Evolutionary conservation across 78 protist species (phyloP).

Genomic region (Thecamonas trahens): DNA sequence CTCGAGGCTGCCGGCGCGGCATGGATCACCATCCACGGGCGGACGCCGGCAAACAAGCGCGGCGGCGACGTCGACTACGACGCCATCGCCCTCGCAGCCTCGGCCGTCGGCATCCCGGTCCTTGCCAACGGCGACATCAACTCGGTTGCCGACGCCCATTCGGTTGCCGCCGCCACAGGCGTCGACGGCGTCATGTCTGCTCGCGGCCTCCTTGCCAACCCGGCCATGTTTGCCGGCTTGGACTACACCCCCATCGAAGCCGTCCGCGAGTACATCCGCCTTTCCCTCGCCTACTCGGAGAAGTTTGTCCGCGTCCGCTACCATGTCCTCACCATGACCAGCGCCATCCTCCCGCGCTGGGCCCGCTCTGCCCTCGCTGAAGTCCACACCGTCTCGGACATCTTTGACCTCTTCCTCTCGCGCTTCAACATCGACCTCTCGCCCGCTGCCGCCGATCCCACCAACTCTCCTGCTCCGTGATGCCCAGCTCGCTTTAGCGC

Average conservation of each 20-base stretch:
- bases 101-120: slow-evolving; percentile 46
- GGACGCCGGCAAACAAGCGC: slow-evolving; percentile 36
- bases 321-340: too few relatives aligned
- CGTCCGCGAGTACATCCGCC: slow-evolving; percentile 27
- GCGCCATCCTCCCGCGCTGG: too few relatives aligned
- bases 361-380: too few relatives aligned
- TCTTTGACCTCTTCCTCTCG: too few relatives aligned
- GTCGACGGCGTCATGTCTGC: slow-evolving; percentile 69
- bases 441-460: too few relatives aligned
- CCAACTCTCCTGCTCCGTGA: too few relatives aligned
- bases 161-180: slow-evolving; percentile 1
- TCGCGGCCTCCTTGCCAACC: slow-evolving; percentile 65
- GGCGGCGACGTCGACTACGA: slow-evolving; percentile 47
- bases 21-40: slow-evolving; percentile 77
- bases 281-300: not conserved
- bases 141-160: slow-evolving; percentile 21
- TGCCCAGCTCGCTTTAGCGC: too few relatives aligned
- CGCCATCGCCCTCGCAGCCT: slow-evolving; percentile 44
- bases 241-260: slow-evolving; percentile 42
- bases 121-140: slow-evolving; percentile 70
- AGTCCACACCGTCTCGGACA: too few relatives aligned
- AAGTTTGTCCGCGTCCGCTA: too few relatives aligned
- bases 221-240: slow-evolving; percentile 58
- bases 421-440: too few relatives aligned
- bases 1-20: slow-evolving; percentile 63